Conservation (phyloP, 805 yeast species). For the Metschnikowia santaceciliae region DNA sequence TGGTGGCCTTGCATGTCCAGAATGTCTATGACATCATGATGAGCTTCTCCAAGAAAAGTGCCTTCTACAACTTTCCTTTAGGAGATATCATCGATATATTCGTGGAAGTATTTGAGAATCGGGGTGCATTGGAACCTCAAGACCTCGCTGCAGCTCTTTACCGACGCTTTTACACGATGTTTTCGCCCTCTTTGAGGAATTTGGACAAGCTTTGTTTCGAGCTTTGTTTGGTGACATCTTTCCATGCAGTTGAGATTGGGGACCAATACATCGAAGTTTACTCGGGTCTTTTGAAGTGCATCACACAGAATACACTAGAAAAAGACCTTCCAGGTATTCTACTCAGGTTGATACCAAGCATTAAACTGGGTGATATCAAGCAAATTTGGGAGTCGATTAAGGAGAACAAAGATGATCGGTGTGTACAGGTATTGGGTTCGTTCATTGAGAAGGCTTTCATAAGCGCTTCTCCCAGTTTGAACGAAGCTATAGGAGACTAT, state of each 20-base stretch:
- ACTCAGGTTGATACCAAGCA: not conserved
- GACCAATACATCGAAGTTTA: not conserved
- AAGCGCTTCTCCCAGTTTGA: not conserved
- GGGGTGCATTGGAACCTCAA: slow-evolving; percentile 11
- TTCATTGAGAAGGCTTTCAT: slow-evolving; percentile 1
- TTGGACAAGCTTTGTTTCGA: slow-evolving; percentile 46
- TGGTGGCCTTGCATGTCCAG: slow-evolving; percentile 56
- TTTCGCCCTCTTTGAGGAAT: slow-evolving; percentile 45
- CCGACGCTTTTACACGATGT: slow-evolving; percentile 40
- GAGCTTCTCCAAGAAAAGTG: slow-evolving; percentile 31
- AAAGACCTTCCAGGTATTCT: not conserved
- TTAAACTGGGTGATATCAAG: not conserved
- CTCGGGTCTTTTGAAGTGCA: not conserved
- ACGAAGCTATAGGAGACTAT: not conserved
- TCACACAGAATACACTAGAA: not conserved
- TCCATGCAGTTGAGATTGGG: slow-evolving; percentile 12
- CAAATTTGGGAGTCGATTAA: not conserved
- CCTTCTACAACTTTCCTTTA: slow-evolving; percentile 59
- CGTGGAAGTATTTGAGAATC: slow-evolving; percentile 10
- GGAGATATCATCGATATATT: slow-evolving; percentile 24
- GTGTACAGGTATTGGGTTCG: not conserved
- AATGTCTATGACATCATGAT: slow-evolving; percentile 46
- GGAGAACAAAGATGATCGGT: not conserved
- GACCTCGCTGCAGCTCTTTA: slow-evolving; percentile 36
- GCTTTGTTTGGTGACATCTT: slow-evolving; percentile 30